Percentiles rank a stretch among this genome's conserved stretches.
phyloP scores from a whole-genome alignment of 2,329 filamentous ascomycete genomes.

The Calonectria leucothoes region DNA sequence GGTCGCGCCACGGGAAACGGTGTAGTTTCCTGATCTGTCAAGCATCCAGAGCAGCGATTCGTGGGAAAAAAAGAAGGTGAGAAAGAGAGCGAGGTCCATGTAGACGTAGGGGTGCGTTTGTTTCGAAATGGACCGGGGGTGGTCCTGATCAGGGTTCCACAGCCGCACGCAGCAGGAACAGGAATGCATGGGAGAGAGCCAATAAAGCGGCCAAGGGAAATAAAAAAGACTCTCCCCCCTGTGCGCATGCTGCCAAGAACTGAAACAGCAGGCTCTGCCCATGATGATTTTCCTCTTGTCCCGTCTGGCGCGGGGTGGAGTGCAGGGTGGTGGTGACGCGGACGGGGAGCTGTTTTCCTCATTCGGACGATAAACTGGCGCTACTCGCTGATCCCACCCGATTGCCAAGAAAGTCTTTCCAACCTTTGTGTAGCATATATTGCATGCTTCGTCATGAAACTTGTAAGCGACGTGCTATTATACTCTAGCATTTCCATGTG shows the following conservation, averaged over 20 bases:
- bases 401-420: not conserved
- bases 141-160: not conserved
- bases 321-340: not conserved
- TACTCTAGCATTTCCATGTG: not conserved
- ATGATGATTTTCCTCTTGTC: not conserved
- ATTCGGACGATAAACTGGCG: not conserved
- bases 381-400: not conserved
- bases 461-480: not conserved
- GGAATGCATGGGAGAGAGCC: too few relatives aligned
- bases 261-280: not conserved
- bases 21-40: not conserved
- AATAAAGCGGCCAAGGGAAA: not conserved
- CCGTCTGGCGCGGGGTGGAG: not conserved
- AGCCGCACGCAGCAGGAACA: not conserved
- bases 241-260: not conserved
- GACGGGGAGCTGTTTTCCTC: not conserved
- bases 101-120: not conserved
- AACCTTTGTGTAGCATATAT: not conserved
- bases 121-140: not conserved
- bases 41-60: not conserved
- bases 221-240: not conserved
- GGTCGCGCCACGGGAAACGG: constrained; percentile 5
- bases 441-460: not conserved
- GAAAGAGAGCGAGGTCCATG: not conserved
- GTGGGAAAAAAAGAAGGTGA: not conserved